Evolutionary conservation across 2,329 filamentous ascomycete genomes (phyloP), one percentile per base, ranked within the genome.

Genomic region (Cercospora sp.): DNA sequence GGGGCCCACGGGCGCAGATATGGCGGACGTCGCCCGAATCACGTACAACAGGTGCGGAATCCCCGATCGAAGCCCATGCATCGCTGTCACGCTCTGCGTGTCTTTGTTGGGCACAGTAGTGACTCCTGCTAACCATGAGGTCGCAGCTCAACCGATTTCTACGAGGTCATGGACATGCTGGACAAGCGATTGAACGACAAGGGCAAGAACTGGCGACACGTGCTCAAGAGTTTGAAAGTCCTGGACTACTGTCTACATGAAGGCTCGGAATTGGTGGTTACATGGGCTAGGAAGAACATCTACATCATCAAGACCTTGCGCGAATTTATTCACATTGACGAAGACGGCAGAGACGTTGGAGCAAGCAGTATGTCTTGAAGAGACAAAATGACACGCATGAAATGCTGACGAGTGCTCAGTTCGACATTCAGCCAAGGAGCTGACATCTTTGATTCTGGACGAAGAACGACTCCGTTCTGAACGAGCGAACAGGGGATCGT

Each of bases 161-260:
- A 97, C 84, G 94, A 99, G 80, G 97, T 99, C 77, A 97, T 99
- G 90, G 95, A 99, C 80, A 99, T 99, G 93, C 86, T 99, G 74
- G 95, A 99, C 82, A 98, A 98, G 85, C 91, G 95, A 74, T 84
- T 99, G 77, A 99, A 99, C 77, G 95, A 99, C 82, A 98, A 99
- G 82, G 95, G 95, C 78, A 99, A 98, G 86, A 99, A 99, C 80
- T 99, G 95, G 95, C 90, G 95, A 76, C 95, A 99, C 80, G 95
- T 99, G 12, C 84, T 99, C 69, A 99, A 99, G 82, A 96, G 95
- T 51, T 85, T 99, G 74, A 99, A 99, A 80, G 95, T 99, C 63
- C 87, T 98, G 67, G 95, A 99, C 81, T 99, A 99, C 82, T 97
- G 94, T 82, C 85, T 99, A 66, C 95, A 99, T 79, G 95, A 99